Evolutionary conservation across 148 eudicot genomes (phyloP), one percentile per base, ranked within the genome.

Genomic region (Drosera capensis): DNA sequence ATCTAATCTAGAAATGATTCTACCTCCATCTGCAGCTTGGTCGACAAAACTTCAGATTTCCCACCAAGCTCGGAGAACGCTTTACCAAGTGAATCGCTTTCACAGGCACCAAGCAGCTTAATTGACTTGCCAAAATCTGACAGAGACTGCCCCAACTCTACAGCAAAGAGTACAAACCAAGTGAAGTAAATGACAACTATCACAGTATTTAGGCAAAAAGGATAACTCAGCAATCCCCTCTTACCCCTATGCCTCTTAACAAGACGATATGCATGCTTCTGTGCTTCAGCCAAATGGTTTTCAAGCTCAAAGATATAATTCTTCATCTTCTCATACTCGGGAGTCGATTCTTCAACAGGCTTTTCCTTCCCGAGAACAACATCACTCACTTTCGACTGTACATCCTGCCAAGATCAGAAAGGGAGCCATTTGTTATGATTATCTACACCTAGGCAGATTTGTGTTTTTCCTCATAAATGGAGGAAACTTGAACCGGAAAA

Each of bases 191-290:
- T 21, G 26, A 52, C n/a, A 49, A 29, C 34, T 58, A n/a, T n/a
- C n/a, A n/a, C n/a, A n/a, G n/a, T n/a, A n/a, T 7, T 9, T 34
- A 35, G 38, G n/a, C 3, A 12, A 25, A 20, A 25, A 24, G 11
- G 14, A 19, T 20, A 25, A 15, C 36, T 18, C 14, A 7, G 15
- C 7, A 50, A 57, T 24, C 34, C 57, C 31, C 30, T 30, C 30
- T 15, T 69, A 90, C 97, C 97, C 77, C 87, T 71, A 40, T 90
- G 97, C 73, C 97, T 65, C 74, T 90, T 90, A 29, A 90, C 95
- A 50, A 86, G 79, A 57, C 84, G 79, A 51, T 62, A 86, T 20
- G 78, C 92, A 65, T 90, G 90, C 70, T 80, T 90, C 57, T 90
- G 97, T 36, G 95, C 95, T 70, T 90, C 97, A 49, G 93, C 75